phyloP scores from a whole-genome alignment of 139 green algal genomes.

The Chlamydomonas schloesseri region DNA sequence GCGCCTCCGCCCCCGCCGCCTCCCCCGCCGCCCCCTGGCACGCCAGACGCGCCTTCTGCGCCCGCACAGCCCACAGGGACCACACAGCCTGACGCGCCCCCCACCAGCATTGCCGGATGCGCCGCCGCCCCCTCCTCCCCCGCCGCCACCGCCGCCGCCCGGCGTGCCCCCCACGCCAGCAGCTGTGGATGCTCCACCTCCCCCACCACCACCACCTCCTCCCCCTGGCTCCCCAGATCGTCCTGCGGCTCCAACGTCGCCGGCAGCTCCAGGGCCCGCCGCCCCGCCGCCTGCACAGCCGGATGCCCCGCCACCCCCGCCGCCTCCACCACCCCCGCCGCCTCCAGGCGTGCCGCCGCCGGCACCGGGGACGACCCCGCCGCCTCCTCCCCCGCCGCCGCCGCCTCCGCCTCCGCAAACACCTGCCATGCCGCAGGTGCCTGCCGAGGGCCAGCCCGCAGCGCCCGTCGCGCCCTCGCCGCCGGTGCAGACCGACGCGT shows the following conservation, averaged over 20 bases:
- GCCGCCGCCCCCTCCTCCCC: background rate
- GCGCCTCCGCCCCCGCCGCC: background rate
- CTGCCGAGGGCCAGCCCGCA: too few relatives aligned
- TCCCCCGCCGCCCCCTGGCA: background rate
- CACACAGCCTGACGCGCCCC: background rate
- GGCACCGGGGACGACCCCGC: too few relatives aligned
- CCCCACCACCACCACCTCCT: background rate
- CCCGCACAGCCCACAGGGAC: background rate
- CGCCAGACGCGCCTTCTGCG: background rate
- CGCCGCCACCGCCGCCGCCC: background rate
- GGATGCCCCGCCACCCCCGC: too few relatives aligned
- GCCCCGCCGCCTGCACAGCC: too few relatives aligned
- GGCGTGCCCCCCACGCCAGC: background rate
- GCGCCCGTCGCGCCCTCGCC: too few relatives aligned
- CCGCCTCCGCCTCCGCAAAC: too few relatives aligned
- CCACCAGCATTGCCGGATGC: background rate
- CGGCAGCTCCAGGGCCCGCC: background rate
- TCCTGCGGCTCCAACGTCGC: background rate
- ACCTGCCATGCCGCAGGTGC: too few relatives aligned
- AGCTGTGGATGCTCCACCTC: background rate
- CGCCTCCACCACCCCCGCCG: too few relatives aligned
- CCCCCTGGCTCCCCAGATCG: background rate
- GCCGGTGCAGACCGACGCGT: too few relatives aligned
- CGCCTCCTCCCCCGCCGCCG: too few relatives aligned
- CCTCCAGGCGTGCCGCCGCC: too few relatives aligned